These are phyloP conservation scores for Saxophila tyrrhenica DNA, from an alignment of 495 filamentous ascomycete genomes.

Conservation along the genomic window DNA sequence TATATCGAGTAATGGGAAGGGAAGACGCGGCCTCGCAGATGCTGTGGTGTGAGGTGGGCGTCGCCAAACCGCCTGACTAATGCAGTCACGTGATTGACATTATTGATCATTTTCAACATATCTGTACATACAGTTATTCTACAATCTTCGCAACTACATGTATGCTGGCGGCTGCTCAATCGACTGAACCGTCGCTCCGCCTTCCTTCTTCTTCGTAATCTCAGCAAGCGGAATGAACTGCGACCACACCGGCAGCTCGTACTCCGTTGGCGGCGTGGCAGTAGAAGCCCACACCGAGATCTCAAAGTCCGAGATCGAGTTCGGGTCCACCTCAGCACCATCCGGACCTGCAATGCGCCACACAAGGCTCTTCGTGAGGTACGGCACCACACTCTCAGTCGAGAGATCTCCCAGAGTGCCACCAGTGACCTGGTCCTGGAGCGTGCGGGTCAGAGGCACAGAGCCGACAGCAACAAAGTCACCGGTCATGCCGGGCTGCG, in stretches of 20 bases:
- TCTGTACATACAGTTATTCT: neutral
- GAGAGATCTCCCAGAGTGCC: slow-evolving; percentile 10
- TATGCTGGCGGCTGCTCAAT: neutral
- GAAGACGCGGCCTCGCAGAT: too few relatives aligned
- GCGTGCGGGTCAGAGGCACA: slow-evolving; percentile 18
- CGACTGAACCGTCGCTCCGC: slow-evolving; percentile 8
- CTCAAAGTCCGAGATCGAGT: slow-evolving; percentile 14
- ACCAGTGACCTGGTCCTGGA: slow-evolving; percentile 3
- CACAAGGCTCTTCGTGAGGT: slow-evolving; percentile 10
- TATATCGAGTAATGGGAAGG: too few relatives aligned
- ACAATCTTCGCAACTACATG: neutral
- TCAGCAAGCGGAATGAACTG: slow-evolving; percentile 12
- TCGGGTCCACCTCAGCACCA: slow-evolving; percentile 15
- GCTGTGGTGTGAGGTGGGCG: too few relatives aligned
- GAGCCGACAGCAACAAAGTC: slow-evolving; percentile 14
- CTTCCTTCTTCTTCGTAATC: slow-evolving; percentile 17
- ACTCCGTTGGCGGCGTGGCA: slow-evolving; percentile 3
- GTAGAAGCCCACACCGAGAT: slow-evolving; percentile 18
- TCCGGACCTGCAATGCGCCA: slow-evolving; percentile 19
- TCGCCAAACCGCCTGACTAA: too few relatives aligned
- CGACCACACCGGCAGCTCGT: slow-evolving; percentile 15
- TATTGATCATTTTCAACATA: neutral
- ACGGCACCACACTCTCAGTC: slow-evolving; percentile 4
- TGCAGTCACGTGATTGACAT: too few relatives aligned
- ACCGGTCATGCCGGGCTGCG: slow-evolving; percentile 7